Base-by-base conservation (phyloP, 352 stramenopile genomes). In the Lagenidium giganteum region DNA sequence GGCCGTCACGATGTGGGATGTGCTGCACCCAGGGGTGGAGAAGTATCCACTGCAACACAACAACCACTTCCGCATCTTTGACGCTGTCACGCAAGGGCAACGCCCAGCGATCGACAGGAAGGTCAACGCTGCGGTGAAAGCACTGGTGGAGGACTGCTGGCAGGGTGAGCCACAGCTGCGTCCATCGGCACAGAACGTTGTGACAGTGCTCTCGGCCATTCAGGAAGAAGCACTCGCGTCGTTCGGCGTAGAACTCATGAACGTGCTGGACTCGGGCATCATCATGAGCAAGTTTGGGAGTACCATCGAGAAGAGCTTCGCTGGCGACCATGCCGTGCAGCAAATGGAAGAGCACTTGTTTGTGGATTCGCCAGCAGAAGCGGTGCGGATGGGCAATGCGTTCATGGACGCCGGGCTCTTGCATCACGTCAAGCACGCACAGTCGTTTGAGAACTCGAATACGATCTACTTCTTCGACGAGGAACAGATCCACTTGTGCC, bases 1-100 rank as follows among this genome's bases (percentile, higher is more conserved):
- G 33, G 77, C 48, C 23, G 77, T 90, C 33, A 87, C 74, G 5
- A 65, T 90, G 42, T 90, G 77, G 77, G 73, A 90, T 27, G 70
- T 91, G 4, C 34, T 83, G 26, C 61, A 85, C 42, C 72, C 72
- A 0, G 58, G 67, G 4, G 42, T 54, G 28, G 70, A 76, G 30
- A 83, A 83, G 37, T 85, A 75, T 29, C 67, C 64, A 11, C 43
- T 18, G 12, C 47, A 46, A 8, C 60, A 60, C 5, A 75, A 64
- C 30, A 83, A 85, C 47, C 67, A 85, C 56, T 72, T 83, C 28
- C 55, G 67, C 11, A 45, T 85, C n/a, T 83, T 83, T 29, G 51
- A 78, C 26, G 26, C 63, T 20, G 67, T 85, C 3, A 54, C 71
- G 4, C 64, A 71, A 26, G 70, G 72, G 14, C 42, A 79, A 8